phyloP scores from a whole-genome alignment of 2,329 filamentous ascomycete genomes.

The Leptographium wingfieldii region DNA sequence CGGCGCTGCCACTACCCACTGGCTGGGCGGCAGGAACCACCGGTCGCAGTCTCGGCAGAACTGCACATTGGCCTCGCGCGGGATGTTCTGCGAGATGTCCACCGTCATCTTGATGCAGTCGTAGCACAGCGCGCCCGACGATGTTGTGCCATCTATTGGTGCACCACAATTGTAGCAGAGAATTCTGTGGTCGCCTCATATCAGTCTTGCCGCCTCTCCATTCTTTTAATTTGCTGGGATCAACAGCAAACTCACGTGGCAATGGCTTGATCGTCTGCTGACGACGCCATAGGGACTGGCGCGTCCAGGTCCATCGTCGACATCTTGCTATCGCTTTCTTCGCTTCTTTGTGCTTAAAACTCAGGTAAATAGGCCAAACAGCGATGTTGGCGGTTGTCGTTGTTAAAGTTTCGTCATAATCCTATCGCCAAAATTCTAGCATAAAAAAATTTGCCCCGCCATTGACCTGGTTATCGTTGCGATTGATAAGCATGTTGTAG shows the following conservation, averaged over 20 bases:
- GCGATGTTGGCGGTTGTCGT: neutral
- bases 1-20: conserved; percentile 72
- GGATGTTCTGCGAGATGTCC: conserved; percentile 85
- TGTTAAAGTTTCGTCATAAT: neutral
- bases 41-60: conserved; percentile 91
- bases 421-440: neutral
- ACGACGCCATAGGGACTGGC: conserved; percentile 17
- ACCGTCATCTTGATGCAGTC: conserved; percentile 92
- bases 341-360: neutral
- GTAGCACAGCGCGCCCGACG: conserved; percentile 80
- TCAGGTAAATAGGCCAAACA: neutral
- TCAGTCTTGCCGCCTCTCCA: neutral
- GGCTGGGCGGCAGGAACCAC: conserved; percentile 77
- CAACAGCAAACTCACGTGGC: conserved; percentile 17
- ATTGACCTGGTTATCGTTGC: conserved; percentile 1
- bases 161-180: conserved; percentile 97
- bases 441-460: conserved; percentile 11
- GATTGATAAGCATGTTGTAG: conserved; percentile 5
- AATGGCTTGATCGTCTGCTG: conserved; percentile 16
- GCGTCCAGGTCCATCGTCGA: conserved; percentile 21
- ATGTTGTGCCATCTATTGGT: conserved; percentile 80
- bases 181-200: conserved; percentile 44
- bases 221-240: neutral
- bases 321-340: conserved; percentile 1
- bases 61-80: conserved; percentile 78